These are phyloP conservation scores for Umbelopsis sp. DNA, from an alignment of 371 early-diverging fungal genomes.

Conservation along the genomic window DNA sequence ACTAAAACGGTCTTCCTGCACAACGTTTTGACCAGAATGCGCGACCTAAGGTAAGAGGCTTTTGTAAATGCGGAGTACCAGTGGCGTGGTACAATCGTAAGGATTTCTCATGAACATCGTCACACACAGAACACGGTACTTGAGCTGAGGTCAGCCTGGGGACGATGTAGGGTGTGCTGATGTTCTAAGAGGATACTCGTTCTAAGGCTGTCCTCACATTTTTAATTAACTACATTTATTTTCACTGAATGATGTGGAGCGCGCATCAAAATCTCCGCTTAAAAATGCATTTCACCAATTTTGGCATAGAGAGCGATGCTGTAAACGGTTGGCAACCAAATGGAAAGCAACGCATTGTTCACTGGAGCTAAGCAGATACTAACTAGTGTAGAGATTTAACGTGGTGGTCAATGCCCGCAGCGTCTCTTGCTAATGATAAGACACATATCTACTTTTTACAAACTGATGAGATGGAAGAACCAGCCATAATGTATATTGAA, in stretches of 20 bases:
- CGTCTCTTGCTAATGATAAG: not conserved
- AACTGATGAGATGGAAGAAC: too few species aligned
- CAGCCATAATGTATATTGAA: too few species aligned
- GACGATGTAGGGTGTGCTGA: too few species aligned
- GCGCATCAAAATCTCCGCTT: not conserved
- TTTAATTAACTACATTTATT: too few species aligned
- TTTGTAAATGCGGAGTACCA: conserved; percentile 2
- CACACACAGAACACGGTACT: not conserved
- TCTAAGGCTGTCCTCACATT: too few species aligned
- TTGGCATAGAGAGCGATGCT: conserved; percentile 2
- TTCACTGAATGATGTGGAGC: not conserved
- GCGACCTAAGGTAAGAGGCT: not conserved
- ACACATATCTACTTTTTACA: too few species aligned
- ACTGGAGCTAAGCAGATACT: not conserved
- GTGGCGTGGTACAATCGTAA: not conserved
- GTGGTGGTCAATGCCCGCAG: not conserved
- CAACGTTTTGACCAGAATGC: too few species aligned
- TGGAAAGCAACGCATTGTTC: conserved; percentile 1
- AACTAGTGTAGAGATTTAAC: not conserved
- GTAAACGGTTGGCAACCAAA: not conserved
- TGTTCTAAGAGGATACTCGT: too few species aligned
- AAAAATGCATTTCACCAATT: not conserved
- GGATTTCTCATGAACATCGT: conserved; percentile 15
- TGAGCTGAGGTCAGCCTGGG: not conserved
- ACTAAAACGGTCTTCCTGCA: too few species aligned